Evolutionary conservation across 1,139 yeast species (phyloP), one percentile per base, ranked within the genome.

Genomic region (Hyphopichia buzzinii): DNA sequence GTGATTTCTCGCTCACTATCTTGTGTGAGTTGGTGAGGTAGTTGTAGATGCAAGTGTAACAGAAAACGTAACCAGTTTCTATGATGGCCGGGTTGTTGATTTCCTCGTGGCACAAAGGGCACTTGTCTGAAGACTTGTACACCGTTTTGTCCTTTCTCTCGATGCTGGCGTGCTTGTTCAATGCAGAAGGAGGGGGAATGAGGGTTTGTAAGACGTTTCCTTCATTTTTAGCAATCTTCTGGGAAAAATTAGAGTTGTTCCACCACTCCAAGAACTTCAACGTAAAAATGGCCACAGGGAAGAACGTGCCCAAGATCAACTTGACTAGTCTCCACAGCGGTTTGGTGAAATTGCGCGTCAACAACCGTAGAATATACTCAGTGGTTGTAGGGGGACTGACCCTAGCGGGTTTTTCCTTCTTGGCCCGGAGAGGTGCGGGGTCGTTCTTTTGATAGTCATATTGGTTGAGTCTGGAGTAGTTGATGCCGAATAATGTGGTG

Each of bases 211-310:
- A 55, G 8, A 59, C 58, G 38, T 73, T 72, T 5, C 81, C 67
- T 38, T 72, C 74, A 34, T 71, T 74, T 46, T 76, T 77, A 8
- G 79, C 65, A 32, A 87, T 59, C 48, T 81, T 80, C 4, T 74
- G 64, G 1, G 88, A 82, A 50, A 88, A 76, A 44, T 85, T 88
- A 13, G 90, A 81, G 30, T 86, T 77, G 43, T 83, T 81, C 95
- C 96, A 90, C 97, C 97, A 90, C 57, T 92, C 97, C 36, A 89
- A 72, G 48, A 92, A 88, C 59, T 89, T 88, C 44, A 92, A 72
- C 25, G 84, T 56, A 55, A 92, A 90, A 41, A 92, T 84, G 2
- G 95, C 87, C 0, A 85, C 74, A 0, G 97, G 97, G 62, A 92
- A 79, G 23, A 85, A 67, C 1, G 77, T 77, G 22, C 76, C 80